phyloP scores from a whole-genome alignment of 2,329 filamentous ascomycete genomes.

The Xylariaceae sp. region DNA sequence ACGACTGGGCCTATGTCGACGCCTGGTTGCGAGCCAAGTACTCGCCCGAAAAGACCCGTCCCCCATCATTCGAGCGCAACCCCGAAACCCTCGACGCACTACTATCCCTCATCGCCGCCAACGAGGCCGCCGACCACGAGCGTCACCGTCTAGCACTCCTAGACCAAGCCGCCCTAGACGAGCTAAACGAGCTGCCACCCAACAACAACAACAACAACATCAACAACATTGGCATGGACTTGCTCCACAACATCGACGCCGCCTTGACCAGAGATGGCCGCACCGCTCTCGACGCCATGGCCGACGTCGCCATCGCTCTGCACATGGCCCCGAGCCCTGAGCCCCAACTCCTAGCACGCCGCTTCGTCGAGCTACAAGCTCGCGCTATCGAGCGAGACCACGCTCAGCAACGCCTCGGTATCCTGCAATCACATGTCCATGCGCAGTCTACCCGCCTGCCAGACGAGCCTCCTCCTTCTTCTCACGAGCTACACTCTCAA shows the following conservation, averaged over 20 bases:
- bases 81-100: conserved; percentile 74
- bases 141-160: conserved; percentile 52
- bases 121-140: conserved; percentile 75
- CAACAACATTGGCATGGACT: conserved; percentile 25
- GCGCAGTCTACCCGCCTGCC: conserved; percentile 43
- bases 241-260: conserved; percentile 53
- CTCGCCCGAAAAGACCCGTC: conserved; percentile 47
- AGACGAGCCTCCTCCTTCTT: conserved; percentile 39
- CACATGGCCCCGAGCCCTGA: conserved; percentile 40
- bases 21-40: conserved; percentile 72
- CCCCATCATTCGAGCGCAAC: conserved; percentile 81
- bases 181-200: conserved; percentile 40
- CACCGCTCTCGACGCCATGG: conserved; percentile 54
- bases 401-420: conserved; percentile 48
- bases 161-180: conserved; percentile 56
- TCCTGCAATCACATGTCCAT: conserved; percentile 54
- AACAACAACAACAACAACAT: neutral
- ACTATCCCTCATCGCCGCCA: conserved; percentile 67
- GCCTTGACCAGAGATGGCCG: conserved; percentile 52
- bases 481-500: conserved; percentile 42
- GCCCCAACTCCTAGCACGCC: conserved; percentile 38
- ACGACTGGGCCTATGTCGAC: conserved; percentile 89
- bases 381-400: conserved; percentile 54
- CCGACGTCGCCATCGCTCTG: conserved; percentile 47
- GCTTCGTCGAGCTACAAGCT: conserved; percentile 54